These are phyloP conservation scores for Venturia carpophila DNA, from an alignment of 2,329 filamentous ascomycete species.

Conservation along the genomic window DNA sequence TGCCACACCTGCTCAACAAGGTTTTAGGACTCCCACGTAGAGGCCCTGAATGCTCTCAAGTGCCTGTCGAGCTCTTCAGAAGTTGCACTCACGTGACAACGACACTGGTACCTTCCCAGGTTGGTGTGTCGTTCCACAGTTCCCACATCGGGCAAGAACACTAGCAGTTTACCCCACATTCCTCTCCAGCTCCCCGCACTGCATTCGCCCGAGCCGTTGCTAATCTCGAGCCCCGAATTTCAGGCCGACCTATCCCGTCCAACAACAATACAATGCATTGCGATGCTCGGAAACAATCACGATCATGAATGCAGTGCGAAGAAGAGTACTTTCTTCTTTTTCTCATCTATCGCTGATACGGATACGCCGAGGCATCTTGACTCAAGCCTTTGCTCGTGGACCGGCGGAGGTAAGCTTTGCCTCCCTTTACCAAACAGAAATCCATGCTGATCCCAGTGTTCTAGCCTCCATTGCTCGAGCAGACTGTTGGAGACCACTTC, in stretches of 20 bases:
- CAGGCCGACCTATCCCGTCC: too few species aligned
- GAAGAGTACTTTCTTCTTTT: neutral
- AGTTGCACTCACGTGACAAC: too few species aligned
- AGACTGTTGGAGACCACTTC: constrained; percentile 69
- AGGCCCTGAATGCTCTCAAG: too few species aligned
- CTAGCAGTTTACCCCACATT: neutral
- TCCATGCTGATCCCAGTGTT: neutral
- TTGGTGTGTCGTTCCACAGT: neutral
- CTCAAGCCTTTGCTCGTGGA: constrained; percentile 11
- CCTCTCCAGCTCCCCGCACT: neutral
- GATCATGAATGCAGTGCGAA: neutral
- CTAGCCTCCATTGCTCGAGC: constrained; percentile 57
- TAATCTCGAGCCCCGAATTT: neutral
- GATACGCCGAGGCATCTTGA: neutral
- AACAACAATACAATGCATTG: constrained; percentile 6
- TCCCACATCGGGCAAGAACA: neutral
- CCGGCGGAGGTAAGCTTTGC: constrained; percentile 1
- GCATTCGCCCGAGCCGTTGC: neutral
- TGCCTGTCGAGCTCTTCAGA: too few species aligned
- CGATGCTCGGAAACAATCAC: neutral
- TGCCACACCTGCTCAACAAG: too few species aligned
- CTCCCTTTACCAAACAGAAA: neutral
- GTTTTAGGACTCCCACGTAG: too few species aligned
- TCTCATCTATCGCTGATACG: neutral
- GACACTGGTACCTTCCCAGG: too few species aligned